Conservation (phyloP, 768 basidiomycete species). For the Russula compacta region DNA sequence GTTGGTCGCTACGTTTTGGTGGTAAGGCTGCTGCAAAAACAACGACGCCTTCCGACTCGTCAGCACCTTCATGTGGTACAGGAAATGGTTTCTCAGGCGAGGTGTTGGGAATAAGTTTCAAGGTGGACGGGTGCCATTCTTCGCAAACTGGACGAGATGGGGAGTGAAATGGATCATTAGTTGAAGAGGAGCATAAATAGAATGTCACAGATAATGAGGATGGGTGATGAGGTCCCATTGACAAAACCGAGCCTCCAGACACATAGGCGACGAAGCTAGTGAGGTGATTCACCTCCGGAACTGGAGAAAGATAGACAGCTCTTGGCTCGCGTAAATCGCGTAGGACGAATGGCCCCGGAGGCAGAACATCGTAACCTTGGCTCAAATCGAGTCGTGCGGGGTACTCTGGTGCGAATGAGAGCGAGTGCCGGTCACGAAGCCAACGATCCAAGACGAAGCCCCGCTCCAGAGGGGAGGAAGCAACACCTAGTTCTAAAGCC, state of each 20-base stretch:
- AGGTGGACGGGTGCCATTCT: constrained; percentile 31
- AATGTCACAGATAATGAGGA: constrained; percentile 40
- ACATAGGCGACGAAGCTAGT: constrained; percentile 46
- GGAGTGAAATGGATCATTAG: background rate
- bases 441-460: constrained; percentile 47
- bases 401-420: constrained; percentile 26
- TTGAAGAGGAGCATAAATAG: constrained; percentile 33
- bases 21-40: constrained; percentile 47
- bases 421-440: constrained; percentile 53
- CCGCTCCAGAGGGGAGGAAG: constrained; percentile 25
- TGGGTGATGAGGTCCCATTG: constrained; percentile 42
- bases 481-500: constrained; percentile 55
- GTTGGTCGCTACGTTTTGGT: constrained; percentile 15
- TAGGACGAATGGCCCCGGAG: constrained; percentile 32
- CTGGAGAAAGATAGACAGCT: constrained; percentile 45
- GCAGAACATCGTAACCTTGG: constrained; percentile 30
- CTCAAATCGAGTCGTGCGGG: constrained; percentile 1
- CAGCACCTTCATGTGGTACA: constrained; percentile 54
- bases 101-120: constrained; percentile 60
- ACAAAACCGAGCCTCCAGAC: constrained; percentile 46
- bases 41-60: constrained; percentile 68
- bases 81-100: constrained; percentile 48
- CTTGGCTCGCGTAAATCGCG: constrained; percentile 36
- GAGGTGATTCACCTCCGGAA: constrained; percentile 21
- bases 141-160: constrained; percentile 13